Percentiles rank a stretch among this genome's conserved stretches.
Conservation (phyloP, 2,329 filamentous ascomycete genomes). For the Aschersonia sp. region DNA sequence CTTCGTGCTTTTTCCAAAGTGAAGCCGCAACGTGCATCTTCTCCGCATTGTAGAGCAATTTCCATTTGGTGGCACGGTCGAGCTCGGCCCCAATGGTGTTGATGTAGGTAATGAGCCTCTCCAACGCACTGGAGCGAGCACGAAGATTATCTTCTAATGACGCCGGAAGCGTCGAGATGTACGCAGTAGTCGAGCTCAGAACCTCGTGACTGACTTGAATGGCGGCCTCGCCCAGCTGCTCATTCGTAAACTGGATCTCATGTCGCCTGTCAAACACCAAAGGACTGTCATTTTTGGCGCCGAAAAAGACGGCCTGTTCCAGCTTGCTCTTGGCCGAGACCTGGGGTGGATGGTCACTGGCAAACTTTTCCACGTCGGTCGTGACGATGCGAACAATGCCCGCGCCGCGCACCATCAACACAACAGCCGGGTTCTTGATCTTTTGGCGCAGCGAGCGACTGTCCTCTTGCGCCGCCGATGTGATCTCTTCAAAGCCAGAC, state of each 20-base stretch:
- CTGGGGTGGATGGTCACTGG: slow-evolving; percentile 38
- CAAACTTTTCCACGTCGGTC: slow-evolving; percentile 44
- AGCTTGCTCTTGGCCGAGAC: slow-evolving; percentile 80
- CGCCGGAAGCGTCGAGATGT: slow-evolving; percentile 57
- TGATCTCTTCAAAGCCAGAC: slow-evolving; percentile 47
- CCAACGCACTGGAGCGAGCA: slow-evolving; percentile 56
- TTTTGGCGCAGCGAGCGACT: slow-evolving; percentile 34
- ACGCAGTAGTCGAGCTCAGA: slow-evolving; percentile 58
- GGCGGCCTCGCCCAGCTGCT: slow-evolving; percentile 65
- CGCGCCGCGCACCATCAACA: slow-evolving; percentile 47
- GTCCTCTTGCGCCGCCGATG: slow-evolving; percentile 25
- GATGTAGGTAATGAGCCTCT: slow-evolving; percentile 60
- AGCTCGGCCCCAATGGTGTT: slow-evolving; percentile 50
- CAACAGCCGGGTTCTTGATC: slow-evolving; percentile 45
- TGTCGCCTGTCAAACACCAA: slow-evolving; percentile 63
- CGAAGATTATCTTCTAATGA: slow-evolving; percentile 72
- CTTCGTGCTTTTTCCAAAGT: slow-evolving; percentile 71
- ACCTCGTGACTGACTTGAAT: slow-evolving; percentile 69
- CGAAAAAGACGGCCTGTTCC: slow-evolving; percentile 90
- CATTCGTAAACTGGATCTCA: slow-evolving; percentile 48
- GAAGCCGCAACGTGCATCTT: slow-evolving; percentile 68
- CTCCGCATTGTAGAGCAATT: slow-evolving; percentile 76
- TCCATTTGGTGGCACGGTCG: slow-evolving; percentile 58
- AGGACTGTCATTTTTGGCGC: slow-evolving; percentile 67
- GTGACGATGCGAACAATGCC: slow-evolving; percentile 46